Evolutionary conservation across 2,329 filamentous ascomycete species (phyloP).

Genomic region (Pseudofabraea citricarpa): DNA sequence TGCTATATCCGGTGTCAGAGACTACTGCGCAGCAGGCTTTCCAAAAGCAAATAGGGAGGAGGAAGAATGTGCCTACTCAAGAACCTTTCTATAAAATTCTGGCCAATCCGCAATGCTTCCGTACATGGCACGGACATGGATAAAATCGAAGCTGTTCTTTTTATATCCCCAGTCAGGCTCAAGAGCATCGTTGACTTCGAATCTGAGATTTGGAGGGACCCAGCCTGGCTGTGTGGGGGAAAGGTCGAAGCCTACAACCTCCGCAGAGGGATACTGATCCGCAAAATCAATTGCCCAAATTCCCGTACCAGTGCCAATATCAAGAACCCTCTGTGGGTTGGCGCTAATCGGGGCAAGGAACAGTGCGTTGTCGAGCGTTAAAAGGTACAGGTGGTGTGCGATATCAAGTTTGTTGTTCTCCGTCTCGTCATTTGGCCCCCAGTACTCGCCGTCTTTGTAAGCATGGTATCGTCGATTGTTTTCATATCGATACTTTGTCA

Average conservation of each 20-base stretch:
- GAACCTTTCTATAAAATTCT: conserved; percentile 43
- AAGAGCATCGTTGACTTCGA: conserved; percentile 57
- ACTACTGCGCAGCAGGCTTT: conserved; percentile 16
- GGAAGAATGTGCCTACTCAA: conserved; percentile 31
- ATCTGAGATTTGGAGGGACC: conserved; percentile 54
- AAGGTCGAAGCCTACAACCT: conserved; percentile 20
- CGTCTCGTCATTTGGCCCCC: conserved; percentile 13
- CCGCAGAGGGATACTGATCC: conserved; percentile 16
- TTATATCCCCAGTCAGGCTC: conserved; percentile 30
- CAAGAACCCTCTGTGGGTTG: conserved; percentile 26
- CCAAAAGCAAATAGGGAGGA: background rate
- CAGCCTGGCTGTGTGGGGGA: conserved; percentile 30
- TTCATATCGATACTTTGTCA: conserved; percentile 23
- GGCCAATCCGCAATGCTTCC: conserved; percentile 51
- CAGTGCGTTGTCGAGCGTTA: conserved; percentile 12
- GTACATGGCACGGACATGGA: conserved; percentile 51
- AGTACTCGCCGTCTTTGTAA: conserved; percentile 33
- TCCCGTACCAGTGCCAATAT: conserved; percentile 34
- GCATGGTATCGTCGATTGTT: conserved; percentile 42
- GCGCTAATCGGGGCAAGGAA: conserved; percentile 19
- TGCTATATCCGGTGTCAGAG: conserved; percentile 20
- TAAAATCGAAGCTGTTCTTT: conserved; percentile 48
- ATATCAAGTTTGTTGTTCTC: conserved; percentile 12
- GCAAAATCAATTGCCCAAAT: no score
- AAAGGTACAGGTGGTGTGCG: conserved; percentile 13